Evolutionary conservation across 495 filamentous ascomycete species (phyloP).

Genomic region (Lophiotrema nucula): DNA sequence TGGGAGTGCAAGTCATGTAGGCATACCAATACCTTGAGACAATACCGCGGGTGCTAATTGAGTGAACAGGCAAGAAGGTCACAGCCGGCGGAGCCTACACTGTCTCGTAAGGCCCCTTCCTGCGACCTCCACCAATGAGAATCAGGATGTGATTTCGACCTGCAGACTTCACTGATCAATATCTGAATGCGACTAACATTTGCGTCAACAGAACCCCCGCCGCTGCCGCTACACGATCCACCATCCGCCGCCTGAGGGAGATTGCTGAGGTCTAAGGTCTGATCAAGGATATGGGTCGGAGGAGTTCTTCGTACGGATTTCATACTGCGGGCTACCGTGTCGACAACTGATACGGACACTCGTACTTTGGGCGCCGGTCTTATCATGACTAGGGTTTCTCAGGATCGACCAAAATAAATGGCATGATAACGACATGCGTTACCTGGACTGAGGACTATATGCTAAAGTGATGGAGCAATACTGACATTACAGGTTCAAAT

Average conservation of each 20-base stretch:
- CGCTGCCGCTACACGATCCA: constrained; percentile 93
- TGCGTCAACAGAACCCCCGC: constrained; percentile 84
- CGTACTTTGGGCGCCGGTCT: constrained; percentile 18
- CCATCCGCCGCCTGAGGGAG: constrained; percentile 94
- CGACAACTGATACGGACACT: constrained; percentile 1
- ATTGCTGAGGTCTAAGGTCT: constrained; percentile 84
- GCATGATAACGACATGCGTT: constrained; percentile 12
- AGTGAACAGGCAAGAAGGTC: constrained; percentile 63
- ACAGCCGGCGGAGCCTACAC: constrained; percentile 96
- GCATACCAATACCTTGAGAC: too few species aligned
- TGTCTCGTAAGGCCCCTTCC: constrained; percentile 73
- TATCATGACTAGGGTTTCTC: constrained; percentile 17
- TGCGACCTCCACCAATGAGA: too few species aligned
- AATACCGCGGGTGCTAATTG: too few species aligned
- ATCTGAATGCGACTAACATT: too few species aligned
- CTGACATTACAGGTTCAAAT: too few species aligned
- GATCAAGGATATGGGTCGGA: constrained; percentile 4
- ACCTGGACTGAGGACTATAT: too few species aligned
- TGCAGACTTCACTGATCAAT: too few species aligned
- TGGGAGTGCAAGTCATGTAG: constrained; percentile 82
- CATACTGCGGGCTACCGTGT: constrained; percentile 10
- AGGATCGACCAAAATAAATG: constrained; percentile 23
- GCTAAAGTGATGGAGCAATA: too few species aligned
- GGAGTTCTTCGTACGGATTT: constrained; percentile 32
- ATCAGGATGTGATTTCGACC: too few species aligned